Conservation (phyloP, 192 early-diverging fungal genomes). For the Helicostylum pulchrum region DNA sequence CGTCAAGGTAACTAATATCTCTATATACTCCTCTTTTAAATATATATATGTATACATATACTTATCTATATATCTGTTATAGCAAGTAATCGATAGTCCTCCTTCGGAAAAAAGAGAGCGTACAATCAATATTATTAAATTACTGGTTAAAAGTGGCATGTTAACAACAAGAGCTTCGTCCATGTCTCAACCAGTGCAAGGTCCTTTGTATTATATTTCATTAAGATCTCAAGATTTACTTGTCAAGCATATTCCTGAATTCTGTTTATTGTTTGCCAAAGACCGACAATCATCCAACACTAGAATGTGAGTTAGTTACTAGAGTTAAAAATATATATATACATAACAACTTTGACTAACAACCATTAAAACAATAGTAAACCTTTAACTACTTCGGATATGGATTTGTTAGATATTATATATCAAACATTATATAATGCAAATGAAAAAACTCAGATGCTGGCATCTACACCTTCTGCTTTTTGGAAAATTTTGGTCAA, state of each 20-base stretch:
- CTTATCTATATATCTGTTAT: not conserved
- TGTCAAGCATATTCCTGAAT: constrained; percentile 7
- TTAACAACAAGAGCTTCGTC: constrained; percentile 16
- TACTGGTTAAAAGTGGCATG: constrained; percentile 29
- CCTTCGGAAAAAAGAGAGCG: not conserved
- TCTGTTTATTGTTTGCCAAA: constrained; percentile 17
- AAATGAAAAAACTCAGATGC: constrained; percentile 8
- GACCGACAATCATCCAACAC: constrained; percentile 9
- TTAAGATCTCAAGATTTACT: constrained; percentile 23
- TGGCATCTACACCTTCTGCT: constrained; percentile 21
- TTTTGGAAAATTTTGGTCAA: constrained; percentile 36
- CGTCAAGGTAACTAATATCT: constrained; percentile 18
- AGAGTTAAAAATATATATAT: no score
- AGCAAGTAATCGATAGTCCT: constrained; percentile 18
- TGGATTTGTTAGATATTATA: constrained; percentile 28
- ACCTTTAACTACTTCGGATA: constrained; percentile 17
- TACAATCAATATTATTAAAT: constrained; percentile 14
- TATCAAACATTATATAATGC: constrained; percentile 18
- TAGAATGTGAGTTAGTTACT: constrained; percentile 9
- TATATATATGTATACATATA: constrained; percentile 1
- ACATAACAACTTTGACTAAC: no score
- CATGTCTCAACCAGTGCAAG: constrained; percentile 17
- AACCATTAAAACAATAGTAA: constrained; percentile 1
- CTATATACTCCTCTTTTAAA: no score
- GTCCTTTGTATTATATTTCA: constrained; percentile 27